Conservation (phyloP, 2,329 filamentous ascomycete genomes). For the Talaromyces sp. region DNA sequence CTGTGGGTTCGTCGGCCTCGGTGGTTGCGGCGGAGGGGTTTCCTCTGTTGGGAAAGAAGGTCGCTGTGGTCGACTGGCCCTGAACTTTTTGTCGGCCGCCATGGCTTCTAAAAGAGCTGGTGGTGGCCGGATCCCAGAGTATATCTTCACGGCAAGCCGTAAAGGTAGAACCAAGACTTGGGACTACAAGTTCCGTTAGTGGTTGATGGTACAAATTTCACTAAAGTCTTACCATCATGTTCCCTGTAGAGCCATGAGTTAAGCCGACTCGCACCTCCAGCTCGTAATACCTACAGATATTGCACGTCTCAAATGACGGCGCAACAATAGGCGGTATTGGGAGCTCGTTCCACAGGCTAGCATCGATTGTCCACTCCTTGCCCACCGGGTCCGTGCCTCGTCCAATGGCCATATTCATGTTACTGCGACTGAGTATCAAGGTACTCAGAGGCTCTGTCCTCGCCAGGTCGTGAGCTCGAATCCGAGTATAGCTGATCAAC, state of each 20-base stretch:
- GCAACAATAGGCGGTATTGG: slow-evolving; percentile 79
- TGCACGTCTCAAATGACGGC: slow-evolving; percentile 84
- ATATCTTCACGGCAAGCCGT: slow-evolving; percentile 73
- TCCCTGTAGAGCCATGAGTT: slow-evolving; percentile 61
- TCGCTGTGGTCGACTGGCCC: not conserved
- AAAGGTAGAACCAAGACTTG: slow-evolving; percentile 76
- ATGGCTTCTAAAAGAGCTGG: slow-evolving; percentile 67
- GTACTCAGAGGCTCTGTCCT: slow-evolving; percentile 68
- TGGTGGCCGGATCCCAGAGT: slow-evolving; percentile 81
- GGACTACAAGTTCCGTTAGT: slow-evolving; percentile 39
- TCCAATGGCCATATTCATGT: slow-evolving; percentile 68
- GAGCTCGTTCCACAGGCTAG: slow-evolving; percentile 65
- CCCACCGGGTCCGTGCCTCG: slow-evolving; percentile 52
- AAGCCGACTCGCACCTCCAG: slow-evolving; percentile 77
- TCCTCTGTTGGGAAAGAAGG: not conserved
- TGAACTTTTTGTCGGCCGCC: slow-evolving; percentile 22
- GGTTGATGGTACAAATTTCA: not conserved
- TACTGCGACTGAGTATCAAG: slow-evolving; percentile 67
- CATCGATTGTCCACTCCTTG: slow-evolving; percentile 65
- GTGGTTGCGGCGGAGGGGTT: slow-evolving; percentile 6
- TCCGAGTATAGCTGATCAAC: slow-evolving; percentile 71
- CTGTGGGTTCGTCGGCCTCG: slow-evolving; percentile 1
- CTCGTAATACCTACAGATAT: slow-evolving; percentile 75
- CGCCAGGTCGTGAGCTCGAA: slow-evolving; percentile 70
- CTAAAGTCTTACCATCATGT: slow-evolving; percentile 41